Base-by-base conservation (phyloP, 805 yeast genomes). In the Yarrowia osloensis region DNA sequence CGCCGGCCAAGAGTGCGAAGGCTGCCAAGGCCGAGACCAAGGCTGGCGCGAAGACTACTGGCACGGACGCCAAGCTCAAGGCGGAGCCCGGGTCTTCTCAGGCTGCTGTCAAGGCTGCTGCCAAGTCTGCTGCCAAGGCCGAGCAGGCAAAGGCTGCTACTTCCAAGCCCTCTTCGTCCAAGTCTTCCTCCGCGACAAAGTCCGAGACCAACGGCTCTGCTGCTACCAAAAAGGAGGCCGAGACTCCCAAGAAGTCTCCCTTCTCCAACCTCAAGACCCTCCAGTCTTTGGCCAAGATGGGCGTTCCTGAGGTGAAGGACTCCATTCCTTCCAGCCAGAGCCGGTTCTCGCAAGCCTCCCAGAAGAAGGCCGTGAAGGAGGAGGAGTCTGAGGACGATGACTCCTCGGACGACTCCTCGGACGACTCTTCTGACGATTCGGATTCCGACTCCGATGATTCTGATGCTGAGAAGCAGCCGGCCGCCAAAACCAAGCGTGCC, bases 201-300 rank as follows among this genome's bases (percentile, higher is more conserved):
- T n/a, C n/a, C n/a, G 12, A 19, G 13, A 8, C 33, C 13, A 50
- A 50, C 28, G 57, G 57, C 13, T 9, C 52, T 26, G 33, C 50
- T 13, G 52, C 52, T 13, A 24, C 11, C 26, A 29, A 29, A 11
- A 49, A 44, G 31, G 49, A 42, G n/a, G 28, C n/a, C 12, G 49
- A 47, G 22, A 17, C 52, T 4, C 52, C 52, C 52, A 47, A 47
- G 15, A 47, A 50, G 40, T 50, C 57, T 6, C 57, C 57, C 1
- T 50, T 50, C 57, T 33, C 57, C 29, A 50, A 50, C 29, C 57
- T 50, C 57, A 50, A 50, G 57, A 15, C 57, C 2, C 57, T 50
- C 21, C 21, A 31, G 19, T 50, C 57, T 7, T 7, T 50, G 29
- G 57, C 57, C 40, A 50, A 50, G 57, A 13, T 21, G 57, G 57